These are phyloP conservation scores for Boletus vinaceobasis DNA, from an alignment of 768 basidiomycete species.

Conservation along the genomic window DNA sequence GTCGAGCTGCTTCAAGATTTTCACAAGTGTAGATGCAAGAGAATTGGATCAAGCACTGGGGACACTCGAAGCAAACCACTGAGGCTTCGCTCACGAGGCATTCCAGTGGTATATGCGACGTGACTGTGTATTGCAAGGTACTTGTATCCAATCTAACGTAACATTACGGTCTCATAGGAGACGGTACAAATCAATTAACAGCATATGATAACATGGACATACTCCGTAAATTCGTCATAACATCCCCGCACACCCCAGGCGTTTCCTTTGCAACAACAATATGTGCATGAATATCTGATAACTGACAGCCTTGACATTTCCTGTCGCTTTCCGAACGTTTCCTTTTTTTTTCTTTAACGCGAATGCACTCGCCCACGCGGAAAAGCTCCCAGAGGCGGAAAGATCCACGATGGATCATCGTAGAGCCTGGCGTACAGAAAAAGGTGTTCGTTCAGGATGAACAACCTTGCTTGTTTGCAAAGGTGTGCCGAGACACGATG, in stretches of 20 bases:
- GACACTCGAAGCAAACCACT: not conserved
- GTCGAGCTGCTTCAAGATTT: not conserved
- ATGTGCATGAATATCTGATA: not conserved
- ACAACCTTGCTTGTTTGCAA: constrained; percentile 9
- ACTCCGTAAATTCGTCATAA: constrained; percentile 14
- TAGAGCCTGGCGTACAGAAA: constrained; percentile 13
- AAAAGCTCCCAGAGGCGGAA: not conserved
- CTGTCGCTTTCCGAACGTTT: not conserved
- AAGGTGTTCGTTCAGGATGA: constrained; percentile 13
- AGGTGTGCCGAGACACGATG: not conserved
- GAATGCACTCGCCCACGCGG: not conserved
- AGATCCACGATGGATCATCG: constrained; percentile 13
- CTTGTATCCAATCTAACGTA: constrained; percentile 23
- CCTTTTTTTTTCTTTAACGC: not conserved
- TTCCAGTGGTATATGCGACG: not conserved
- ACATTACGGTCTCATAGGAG: constrained; percentile 26
- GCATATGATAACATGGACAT: constrained; percentile 28
- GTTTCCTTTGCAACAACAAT: constrained; percentile 2
- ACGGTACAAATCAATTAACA: constrained; percentile 33
- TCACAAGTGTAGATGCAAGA: not conserved
- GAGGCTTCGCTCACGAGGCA: not conserved
- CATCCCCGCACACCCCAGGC: not conserved
- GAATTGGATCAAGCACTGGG: not conserved
- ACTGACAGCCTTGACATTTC: not conserved
- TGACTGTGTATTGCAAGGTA: constrained; percentile 4